Conservation (phyloP, 2,329 filamentous ascomycete genomes). For the Fusarium sp. region DNA sequence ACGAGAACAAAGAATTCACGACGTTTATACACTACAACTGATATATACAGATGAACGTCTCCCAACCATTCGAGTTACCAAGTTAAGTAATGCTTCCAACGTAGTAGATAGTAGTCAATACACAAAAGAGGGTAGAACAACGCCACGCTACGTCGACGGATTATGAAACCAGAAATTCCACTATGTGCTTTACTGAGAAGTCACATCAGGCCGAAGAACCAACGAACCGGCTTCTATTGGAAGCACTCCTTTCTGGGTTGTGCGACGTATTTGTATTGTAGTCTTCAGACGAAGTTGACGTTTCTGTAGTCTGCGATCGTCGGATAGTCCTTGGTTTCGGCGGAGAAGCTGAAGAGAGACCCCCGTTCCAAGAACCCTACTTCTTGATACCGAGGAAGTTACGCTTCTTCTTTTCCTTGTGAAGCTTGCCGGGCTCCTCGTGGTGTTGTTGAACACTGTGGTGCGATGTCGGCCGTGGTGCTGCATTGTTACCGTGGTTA, state of each 20-base stretch:
- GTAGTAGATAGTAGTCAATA: constrained; percentile 14
- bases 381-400: constrained; percentile 70
- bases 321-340: constrained; percentile 1
- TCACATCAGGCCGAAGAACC: neutral
- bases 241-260: constrained; percentile 7
- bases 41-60: constrained; percentile 15
- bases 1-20: neutral
- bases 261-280: neutral
- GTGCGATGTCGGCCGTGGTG: constrained; percentile 26
- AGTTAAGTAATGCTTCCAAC: neutral
- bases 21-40: constrained; percentile 25
- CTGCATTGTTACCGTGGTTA: constrained; percentile 28
- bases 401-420: constrained; percentile 70
- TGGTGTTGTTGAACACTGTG: constrained; percentile 28
- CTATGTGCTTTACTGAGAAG: neutral
- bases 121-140: constrained; percentile 23
- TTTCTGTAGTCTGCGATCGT: constrained; percentile 24
- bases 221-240: neutral
- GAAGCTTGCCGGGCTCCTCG: constrained; percentile 52
- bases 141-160: constrained; percentile 32
- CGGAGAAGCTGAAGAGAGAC: constrained; percentile 20
- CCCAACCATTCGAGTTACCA: neutral
- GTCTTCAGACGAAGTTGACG: constrained; percentile 21
- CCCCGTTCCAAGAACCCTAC: constrained; percentile 48
- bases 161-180: constrained; percentile 18